Conservation (phyloP, 2,329 filamentous ascomycete genomes). For the Fusarium sulawesiense region DNA sequence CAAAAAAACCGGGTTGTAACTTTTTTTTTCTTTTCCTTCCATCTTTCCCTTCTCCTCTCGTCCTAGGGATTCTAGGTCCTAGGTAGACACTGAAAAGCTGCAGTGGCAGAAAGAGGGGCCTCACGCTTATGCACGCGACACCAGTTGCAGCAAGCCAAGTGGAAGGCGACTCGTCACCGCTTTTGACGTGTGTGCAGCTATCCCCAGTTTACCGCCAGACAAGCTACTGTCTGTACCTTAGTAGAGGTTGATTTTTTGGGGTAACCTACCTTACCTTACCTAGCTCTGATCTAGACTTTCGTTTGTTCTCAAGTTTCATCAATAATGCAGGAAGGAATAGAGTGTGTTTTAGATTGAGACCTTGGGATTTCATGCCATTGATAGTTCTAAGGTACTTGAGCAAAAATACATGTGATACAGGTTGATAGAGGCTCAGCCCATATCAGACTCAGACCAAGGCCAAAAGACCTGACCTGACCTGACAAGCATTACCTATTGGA, state of each 20-base stretch:
- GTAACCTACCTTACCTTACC: background rate
- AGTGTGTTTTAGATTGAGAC: background rate
- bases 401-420: background rate
- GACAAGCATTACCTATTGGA: conserved; percentile 10
- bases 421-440: conserved; percentile 6
- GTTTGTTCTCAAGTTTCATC: background rate
- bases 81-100: background rate
- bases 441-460: conserved; percentile 11
- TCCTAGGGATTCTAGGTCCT: background rate
- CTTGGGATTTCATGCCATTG: background rate
- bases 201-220: conserved; percentile 9
- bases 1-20: conserved; percentile 24
- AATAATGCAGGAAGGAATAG: background rate
- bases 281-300: conserved; percentile 1
- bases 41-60: background rate
- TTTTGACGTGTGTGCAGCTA: conserved; percentile 30
- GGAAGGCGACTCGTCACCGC: conserved; percentile 40
- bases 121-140: conserved; percentile 47
- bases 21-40: background rate
- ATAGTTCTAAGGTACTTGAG: background rate
- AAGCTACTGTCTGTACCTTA: background rate
- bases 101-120: conserved; percentile 20
- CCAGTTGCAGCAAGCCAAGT: conserved; percentile 43
- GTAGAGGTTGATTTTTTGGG: background rate
- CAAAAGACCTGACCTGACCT: conserved; percentile 4